Evolutionary conservation across 2,329 filamentous ascomycete species (phyloP), one percentile per base, ranked within the genome.

Genomic region (Epichloe aotearoae): DNA sequence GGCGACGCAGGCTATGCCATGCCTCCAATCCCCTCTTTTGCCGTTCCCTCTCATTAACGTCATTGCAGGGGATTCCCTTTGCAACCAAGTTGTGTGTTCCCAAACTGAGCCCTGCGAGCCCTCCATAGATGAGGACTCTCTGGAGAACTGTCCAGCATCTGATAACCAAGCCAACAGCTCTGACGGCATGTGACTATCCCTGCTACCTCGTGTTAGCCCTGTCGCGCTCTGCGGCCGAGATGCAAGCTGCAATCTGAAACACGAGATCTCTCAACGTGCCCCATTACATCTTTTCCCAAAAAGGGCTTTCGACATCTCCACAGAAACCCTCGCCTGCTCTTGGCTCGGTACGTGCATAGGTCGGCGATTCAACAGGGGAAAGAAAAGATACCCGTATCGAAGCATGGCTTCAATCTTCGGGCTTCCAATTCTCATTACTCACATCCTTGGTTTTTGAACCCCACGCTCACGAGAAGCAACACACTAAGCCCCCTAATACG

Each of bases 171-270:
- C 8, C 12, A 7, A 15, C 26, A 23, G 37, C 23, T 23, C 15
- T 20, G 39, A 46, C 36, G 33, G 42, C 43, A 46, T 47, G 26
- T 42, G 43, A 34, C 38, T 14, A 52, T 53, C 52, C 52, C 30
- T 53, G 50, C 30, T 43, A 37, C 52, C 50, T 53, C 52, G 52
- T 53, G 49, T 52, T 49, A 43, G 42, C 47, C 52, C 50, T 52
- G 50, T 40, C 34, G 33, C 39, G 33, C 42, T 44, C 46, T 53
- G 36, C 49, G 49, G 42, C 49, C 49, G 52, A 53, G 37, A 50
- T 49, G 47, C 43, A 49, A 40, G 46, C n/a, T 43, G 39, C 34
- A 37, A 12, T 34, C 33, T 44, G 49, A 53, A 49, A 44, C 41
- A 46, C 39, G 36, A 43, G 33, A 30, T 42, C 33, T 40, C 20